Evolutionary conservation across 768 basidiomycete genomes (phyloP).

Genomic region (Favolaschia claudopus): DNA sequence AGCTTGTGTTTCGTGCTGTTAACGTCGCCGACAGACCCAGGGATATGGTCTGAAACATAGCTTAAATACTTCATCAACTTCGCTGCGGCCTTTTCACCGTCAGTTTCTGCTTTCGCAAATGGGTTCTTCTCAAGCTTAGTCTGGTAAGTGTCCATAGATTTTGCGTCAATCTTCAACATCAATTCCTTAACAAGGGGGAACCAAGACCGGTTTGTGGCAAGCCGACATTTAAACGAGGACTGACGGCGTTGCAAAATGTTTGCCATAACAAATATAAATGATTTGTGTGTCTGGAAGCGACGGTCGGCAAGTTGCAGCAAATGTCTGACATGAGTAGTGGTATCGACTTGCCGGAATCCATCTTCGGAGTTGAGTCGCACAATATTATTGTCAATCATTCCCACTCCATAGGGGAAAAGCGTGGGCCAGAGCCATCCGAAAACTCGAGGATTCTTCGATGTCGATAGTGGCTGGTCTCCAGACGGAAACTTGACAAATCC

Average conservation of each 20-base stretch:
- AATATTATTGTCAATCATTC: slow-evolving; percentile 15
- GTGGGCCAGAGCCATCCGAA: slow-evolving; percentile 24
- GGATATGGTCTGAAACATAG: slow-evolving; percentile 17
- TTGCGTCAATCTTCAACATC: too few species aligned
- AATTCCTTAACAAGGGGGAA: slow-evolving; percentile 7
- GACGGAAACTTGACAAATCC: slow-evolving; percentile 23
- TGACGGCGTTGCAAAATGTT: slow-evolving; percentile 17
- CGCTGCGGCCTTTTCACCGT: slow-evolving; percentile 16
- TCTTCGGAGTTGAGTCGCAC: not conserved
- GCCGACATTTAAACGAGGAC: slow-evolving; percentile 6
- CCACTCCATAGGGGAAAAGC: slow-evolving; percentile 27
- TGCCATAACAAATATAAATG: slow-evolving; percentile 20
- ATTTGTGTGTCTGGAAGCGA: slow-evolving; percentile 16
- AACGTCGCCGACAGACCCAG: too few species aligned
- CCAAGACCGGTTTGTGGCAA: slow-evolving; percentile 13
- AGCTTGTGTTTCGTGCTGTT: slow-evolving; percentile 20
- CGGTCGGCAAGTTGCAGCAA: not conserved
- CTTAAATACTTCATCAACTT: slow-evolving; percentile 14
- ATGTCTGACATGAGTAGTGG: slow-evolving; percentile 9
- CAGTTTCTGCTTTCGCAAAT: slow-evolving; percentile 16
- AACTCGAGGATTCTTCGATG: slow-evolving; percentile 15
- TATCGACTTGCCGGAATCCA: slow-evolving; percentile 1
- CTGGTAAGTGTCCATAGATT: too few species aligned
- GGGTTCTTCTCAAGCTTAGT: too few species aligned
- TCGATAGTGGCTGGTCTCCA: slow-evolving; percentile 9